Evolutionary conservation across 148 eudicot species (phyloP).

Genomic region (Rhododendron ovatum): DNA sequence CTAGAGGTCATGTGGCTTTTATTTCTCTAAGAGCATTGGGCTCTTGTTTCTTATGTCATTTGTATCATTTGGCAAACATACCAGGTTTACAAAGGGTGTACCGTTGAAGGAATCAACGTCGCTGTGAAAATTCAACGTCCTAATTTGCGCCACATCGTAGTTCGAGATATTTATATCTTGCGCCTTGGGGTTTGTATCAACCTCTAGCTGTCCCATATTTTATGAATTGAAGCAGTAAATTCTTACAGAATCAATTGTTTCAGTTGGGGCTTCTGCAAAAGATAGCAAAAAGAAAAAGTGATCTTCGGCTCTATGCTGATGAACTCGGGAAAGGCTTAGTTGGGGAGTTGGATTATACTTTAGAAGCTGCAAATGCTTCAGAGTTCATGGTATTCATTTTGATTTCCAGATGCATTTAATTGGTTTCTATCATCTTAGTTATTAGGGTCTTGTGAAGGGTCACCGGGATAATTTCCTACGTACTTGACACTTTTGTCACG

Average conservation of each 20-base stretch:
- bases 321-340: slow-evolving; percentile 95
- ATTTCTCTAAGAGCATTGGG: not conserved
- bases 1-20: not conserved
- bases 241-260: slow-evolving; percentile 27
- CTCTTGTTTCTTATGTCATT: not conserved
- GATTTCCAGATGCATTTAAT: not conserved
- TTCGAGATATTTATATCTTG: slow-evolving; percentile 83
- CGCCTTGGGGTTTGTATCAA: slow-evolving; percentile 88
- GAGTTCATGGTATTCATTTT: slow-evolving; percentile 59
- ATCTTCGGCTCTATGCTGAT: slow-evolving; percentile 86
- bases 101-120: slow-evolving; percentile 68
- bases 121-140: slow-evolving; percentile 99
- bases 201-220: slow-evolving; percentile 15
- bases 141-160: slow-evolving; percentile 70
- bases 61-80: slow-evolving; percentile 9
- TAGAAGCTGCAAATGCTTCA: slow-evolving; percentile 86
- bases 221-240: not conserved
- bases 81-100: slow-evolving; percentile 79
- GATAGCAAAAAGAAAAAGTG: slow-evolving; percentile 74
- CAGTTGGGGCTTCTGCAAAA: slow-evolving; percentile 78
- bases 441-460: not conserved
- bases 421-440: not conserved
- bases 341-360: slow-evolving; percentile 91
- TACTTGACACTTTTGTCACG: not conserved
- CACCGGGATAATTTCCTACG: not conserved